Evolutionary conservation across 192 early-diverging fungal species (phyloP).

Genomic region (Gryganskiella cystojenkinii): DNA sequence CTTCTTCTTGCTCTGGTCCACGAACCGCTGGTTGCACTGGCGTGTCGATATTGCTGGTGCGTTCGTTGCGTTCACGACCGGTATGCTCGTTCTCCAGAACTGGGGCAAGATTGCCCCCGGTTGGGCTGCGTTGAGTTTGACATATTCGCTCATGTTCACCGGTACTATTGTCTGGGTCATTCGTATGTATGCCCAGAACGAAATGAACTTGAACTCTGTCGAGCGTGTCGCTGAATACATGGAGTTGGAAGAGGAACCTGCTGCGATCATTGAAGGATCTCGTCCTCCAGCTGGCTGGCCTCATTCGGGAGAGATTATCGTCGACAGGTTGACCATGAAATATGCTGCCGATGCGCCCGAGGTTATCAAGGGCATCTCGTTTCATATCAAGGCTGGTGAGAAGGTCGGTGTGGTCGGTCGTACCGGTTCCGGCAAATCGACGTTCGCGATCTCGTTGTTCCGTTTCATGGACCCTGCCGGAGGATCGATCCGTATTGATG

Average conservation of each 20-base stretch:
- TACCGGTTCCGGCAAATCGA: conserved; percentile 73
- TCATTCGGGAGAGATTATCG: conserved; percentile 69
- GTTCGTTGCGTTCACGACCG: conserved; percentile 77
- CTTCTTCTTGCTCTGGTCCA: conserved; percentile 85
- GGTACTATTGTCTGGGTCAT: conserved; percentile 83
- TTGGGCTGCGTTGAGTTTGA: conserved; percentile 86
- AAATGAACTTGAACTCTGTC: conserved; percentile 89
- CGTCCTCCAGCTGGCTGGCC: conserved; percentile 70
- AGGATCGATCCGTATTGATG: conserved; percentile 64
- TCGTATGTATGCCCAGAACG: conserved; percentile 82
- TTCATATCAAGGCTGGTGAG: conserved; percentile 64
- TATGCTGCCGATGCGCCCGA: conserved; percentile 76
- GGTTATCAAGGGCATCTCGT: conserved; percentile 76
- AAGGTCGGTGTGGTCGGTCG: conserved; percentile 75
- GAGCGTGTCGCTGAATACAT: conserved; percentile 91
- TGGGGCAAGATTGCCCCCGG: conserved; percentile 77
- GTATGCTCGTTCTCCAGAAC: conserved; percentile 66
- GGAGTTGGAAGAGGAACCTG: conserved; percentile 81
- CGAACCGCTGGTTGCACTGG: conserved; percentile 89
- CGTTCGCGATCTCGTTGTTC: conserved; percentile 66
- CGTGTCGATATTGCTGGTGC: conserved; percentile 84
- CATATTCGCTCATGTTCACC: conserved; percentile 89
- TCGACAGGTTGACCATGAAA: conserved; percentile 73
- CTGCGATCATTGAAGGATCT: conserved; percentile 60
- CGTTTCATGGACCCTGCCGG: conserved; percentile 63